Evolutionary conservation across 768 basidiomycete genomes (phyloP), one percentile per base, ranked within the genome.

Genomic region (Basidioascus undulatus): DNA sequence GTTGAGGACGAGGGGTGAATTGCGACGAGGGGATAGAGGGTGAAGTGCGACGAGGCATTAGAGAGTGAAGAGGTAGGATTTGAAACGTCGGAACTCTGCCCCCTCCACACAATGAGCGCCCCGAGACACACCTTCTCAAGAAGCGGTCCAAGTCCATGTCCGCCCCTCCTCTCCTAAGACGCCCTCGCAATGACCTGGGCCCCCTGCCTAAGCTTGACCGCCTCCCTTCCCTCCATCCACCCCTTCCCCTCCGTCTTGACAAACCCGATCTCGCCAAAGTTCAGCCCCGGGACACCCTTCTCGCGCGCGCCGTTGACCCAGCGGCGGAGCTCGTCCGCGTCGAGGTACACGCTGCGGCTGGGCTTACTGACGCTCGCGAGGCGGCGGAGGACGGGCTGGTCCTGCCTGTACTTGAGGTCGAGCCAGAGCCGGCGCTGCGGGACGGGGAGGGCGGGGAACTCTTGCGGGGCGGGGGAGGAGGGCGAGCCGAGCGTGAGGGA

Each of bases 191-290:
- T 45, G 6, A 92, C 71, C 60, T 96, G 89, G 5, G 89, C 89
- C 3, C 70, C 63, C 7, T 86, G 47, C 38, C 70, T 72, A 53
- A 82, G 55, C 57, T 71, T 64, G 52, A 89, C 57, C 5, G 89
- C 89, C 58, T 98, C 87, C 57, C 87, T 65, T 6, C 84, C 87
- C 57, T 98, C 89, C 51, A 92, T 49, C 74, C 80, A 94, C 53
- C 76, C 74, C 45, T 77, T 72, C 60, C 61, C 70, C 49, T 65
- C 65, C 37, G 77, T 83, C 58, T 63, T 67, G 15, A 98, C 71
- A 9, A 96, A 70, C 18, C 80, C 78, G 48, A 96, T 71, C 62
- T 98, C 92, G 15, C 92, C 87, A 66, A 96, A 70, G 0, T 76
- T 75, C 40, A 96, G 62, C 0, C 87, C 83, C 44, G 71, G 71